A percentile compares a stretch with the other conserved stretches of the same genome.
phyloP scores from a whole-genome alignment of 108 stramenopile genomes.

The Nannochloropsis salina region DNA sequence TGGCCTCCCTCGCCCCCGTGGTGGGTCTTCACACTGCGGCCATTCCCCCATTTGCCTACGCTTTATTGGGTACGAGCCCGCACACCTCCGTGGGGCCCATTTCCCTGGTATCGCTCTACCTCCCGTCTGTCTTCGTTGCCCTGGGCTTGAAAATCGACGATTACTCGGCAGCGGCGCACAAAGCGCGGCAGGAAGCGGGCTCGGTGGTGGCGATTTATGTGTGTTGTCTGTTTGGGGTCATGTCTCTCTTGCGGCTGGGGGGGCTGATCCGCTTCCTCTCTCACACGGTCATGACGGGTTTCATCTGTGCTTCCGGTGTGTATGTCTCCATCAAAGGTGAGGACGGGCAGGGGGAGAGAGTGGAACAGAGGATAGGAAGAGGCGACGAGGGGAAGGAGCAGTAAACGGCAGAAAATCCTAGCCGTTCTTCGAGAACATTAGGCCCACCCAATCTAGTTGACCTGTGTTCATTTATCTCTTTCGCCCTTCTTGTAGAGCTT shows the following conservation, averaged over 20 bases:
- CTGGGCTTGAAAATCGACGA: background rate
- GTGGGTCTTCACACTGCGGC: background rate
- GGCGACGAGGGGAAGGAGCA: too few relatives aligned
- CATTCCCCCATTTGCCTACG: background rate
- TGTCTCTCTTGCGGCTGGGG: background rate
- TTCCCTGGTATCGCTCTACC: background rate
- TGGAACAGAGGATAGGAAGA: background rate
- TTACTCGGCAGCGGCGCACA: background rate
- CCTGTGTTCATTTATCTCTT: background rate
- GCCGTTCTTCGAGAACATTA: background rate
- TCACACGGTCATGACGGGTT: background rate
- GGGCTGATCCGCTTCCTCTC: background rate
- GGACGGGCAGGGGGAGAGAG: background rate
- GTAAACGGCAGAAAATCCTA: background rate
- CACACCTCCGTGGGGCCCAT: background rate
- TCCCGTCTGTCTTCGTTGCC: background rate
- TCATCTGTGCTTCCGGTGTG: background rate
- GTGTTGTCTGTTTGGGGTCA: background rate
- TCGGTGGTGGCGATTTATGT: constrained; percentile 9
- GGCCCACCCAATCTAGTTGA: background rate
- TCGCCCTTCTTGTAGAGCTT: background rate
- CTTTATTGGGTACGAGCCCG: background rate
- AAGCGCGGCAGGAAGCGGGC: background rate
- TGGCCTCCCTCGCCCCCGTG: background rate
- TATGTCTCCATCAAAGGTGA: background rate